Evolutionary conservation across 192 early-diverging fungal species (phyloP), one percentile per base, ranked within the genome.

Genomic region (Pilaira anomala): DNA sequence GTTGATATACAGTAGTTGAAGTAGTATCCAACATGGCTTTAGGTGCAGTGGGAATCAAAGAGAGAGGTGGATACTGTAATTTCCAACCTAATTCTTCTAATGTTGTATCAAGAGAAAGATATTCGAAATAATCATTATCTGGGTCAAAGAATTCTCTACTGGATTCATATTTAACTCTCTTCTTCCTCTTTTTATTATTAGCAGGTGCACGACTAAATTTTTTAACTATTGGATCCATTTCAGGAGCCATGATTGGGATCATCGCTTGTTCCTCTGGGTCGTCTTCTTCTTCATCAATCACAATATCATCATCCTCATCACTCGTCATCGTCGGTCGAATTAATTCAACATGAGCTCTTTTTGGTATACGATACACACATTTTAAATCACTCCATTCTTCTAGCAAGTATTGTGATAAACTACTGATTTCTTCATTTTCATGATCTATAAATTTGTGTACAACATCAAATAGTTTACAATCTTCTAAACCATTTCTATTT

Each of bases 401-500:
- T 16, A 83, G 24, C 46, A 86, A 54, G 8, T 77, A 76, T 29
- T 80, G 60, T 3, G 85, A 85, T 50, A 80, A 55, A 24, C 68
- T 58, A 12, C 78, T 76, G 11, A 81, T 76, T 8, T 78, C 68
- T 53, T 78, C 69, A 52, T 88, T 76, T 1, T 74, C 75, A 16
- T 75, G 59, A 12, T 83, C 78, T 3, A 69, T 75, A 13, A 87
- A 49, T 59, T 81, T 80, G 11, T 73, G 57, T 5, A 95, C 74
- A 7, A 80, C 71, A 11, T 84, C 88, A 56, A 91, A 87, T 50
- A 97, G 70, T 8, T 86, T 77, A 33, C 79, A 85, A 36, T 92
- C 93, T 30, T 88, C 84, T 24, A 95, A 80, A 1, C 86, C 78
- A 69, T 97, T 94, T 33, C 88, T 73, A 14, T 90, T 87, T 16